Conservation (phyloP, 306 rosid species). For the Quercus agrifolia region DNA sequence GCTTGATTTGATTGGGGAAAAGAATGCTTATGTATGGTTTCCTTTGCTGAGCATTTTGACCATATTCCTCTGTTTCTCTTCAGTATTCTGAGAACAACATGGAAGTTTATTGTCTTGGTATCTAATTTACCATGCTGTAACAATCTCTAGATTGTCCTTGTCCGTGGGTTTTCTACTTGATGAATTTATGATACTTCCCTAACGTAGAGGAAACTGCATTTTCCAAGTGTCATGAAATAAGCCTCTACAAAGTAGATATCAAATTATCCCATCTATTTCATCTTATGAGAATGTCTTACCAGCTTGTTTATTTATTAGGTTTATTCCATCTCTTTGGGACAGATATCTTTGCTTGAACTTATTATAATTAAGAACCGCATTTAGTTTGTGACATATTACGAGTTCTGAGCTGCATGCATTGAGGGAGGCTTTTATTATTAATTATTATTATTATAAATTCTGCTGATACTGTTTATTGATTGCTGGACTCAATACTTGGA, state of each 20-base stretch:
- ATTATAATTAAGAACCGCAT: neutral
- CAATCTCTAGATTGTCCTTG: neutral
- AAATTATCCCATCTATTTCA: neutral
- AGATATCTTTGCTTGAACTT: neutral
- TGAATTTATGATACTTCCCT: too few species aligned
- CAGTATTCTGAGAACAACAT: neutral
- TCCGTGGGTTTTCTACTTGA: too few species aligned
- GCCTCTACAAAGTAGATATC: neutral
- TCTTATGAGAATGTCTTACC: neutral
- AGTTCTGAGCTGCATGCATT: neutral
- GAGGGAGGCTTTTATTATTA: neutral
- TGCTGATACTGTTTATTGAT: neutral
- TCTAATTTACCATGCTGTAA: neutral
- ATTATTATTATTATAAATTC: neutral
- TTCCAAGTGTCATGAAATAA: neutral
- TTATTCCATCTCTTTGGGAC: neutral
- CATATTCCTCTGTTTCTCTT: neutral
- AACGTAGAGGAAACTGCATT: neutral
- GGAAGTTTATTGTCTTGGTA: neutral
- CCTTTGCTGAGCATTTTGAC: neutral
- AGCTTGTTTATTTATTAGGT: neutral
- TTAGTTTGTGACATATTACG: neutral
- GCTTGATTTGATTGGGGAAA: neutral
- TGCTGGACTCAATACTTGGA: neutral
- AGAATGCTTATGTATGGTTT: neutral